Evolutionary conservation across 306 rosid genomes (phyloP).

Genomic region (Cicer bijugum): DNA sequence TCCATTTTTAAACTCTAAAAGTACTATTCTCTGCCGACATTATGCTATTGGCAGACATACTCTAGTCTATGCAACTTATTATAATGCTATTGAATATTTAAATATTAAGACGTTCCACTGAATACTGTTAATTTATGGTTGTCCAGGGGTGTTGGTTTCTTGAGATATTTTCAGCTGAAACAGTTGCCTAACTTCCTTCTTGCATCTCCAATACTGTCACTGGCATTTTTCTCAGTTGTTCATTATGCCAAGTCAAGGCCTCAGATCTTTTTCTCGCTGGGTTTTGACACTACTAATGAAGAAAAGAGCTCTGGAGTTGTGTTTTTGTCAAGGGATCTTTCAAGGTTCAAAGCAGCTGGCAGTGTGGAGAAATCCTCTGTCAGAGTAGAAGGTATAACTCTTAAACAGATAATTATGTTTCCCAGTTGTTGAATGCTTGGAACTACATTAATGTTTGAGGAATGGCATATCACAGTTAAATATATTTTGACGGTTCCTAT

Average conservation of each 20-base stretch:
- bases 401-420: conserved; percentile 35
- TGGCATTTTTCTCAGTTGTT: conserved; percentile 71
- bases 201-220: conserved; percentile 78
- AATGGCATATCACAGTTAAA: conserved; percentile 1
- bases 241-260: conserved; percentile 83
- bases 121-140: conserved; percentile 40
- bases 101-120: conserved; percentile 31
- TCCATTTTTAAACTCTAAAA: conserved; percentile 33
- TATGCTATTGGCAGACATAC: conserved; percentile 29
- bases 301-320: conserved; percentile 60
- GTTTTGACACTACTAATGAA: conserved; percentile 64
- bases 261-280: conserved; percentile 64
- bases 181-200: conserved; percentile 92
- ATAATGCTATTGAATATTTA: conserved; percentile 4
- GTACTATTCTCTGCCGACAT: conserved; percentile 14
- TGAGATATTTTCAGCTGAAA: conserved; percentile 78
- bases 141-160: conserved; percentile 93
- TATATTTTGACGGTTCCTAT: conserved; percentile 31
- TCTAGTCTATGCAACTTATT: conserved; percentile 22
- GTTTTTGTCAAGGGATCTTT: conserved; percentile 44
- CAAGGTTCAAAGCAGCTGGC: conserved; percentile 48
- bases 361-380: conserved; percentile 50
- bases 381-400: conserved; percentile 55
- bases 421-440: conserved; percentile 25
- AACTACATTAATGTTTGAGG: conserved; percentile 27